phyloP scores from a whole-genome alignment of 1,284 basidiomycete genomes.

The Phellinidium pouzarii region DNA sequence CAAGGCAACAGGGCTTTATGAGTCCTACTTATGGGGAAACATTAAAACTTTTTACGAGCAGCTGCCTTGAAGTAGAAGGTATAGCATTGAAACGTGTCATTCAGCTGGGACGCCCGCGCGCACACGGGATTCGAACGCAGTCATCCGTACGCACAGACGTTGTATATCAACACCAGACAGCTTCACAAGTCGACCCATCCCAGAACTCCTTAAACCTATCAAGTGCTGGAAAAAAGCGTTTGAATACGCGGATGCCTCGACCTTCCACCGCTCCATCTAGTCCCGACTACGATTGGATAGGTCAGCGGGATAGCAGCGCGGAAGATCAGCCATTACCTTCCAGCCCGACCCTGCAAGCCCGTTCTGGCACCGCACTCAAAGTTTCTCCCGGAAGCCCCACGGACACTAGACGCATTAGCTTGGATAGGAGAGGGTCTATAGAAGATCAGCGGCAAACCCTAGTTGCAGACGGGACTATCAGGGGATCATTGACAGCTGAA shows the following conservation, averaged over 20 bases:
- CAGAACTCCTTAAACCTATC: background rate
- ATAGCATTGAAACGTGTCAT: constrained; percentile 57
- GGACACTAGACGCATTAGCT: constrained; percentile 18
- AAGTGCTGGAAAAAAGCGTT: constrained; percentile 6
- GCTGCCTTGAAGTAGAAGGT: constrained; percentile 68
- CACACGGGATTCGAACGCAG: constrained; percentile 31
- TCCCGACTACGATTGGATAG: constrained; percentile 7
- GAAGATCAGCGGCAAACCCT: background rate
- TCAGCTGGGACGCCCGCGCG: constrained; percentile 39
- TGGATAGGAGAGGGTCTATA: constrained; percentile 1
- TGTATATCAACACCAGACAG: constrained; percentile 6
- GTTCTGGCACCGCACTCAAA: background rate
- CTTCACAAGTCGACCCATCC: constrained; percentile 1
- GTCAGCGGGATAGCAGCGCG: background rate
- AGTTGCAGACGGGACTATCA: background rate
- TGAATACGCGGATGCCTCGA: constrained; percentile 1
- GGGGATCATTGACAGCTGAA: background rate
- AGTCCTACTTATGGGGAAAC: constrained; percentile 26
- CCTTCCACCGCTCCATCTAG: constrained; percentile 18
- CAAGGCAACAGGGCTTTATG: constrained; percentile 24
- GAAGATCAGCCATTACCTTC: constrained; percentile 1
- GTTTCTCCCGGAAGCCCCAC: background rate
- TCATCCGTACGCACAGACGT: constrained; percentile 22
- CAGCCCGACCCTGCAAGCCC: constrained; percentile 7
- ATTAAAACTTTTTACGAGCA: constrained; percentile 44